phyloP scores from a whole-genome alignment of 371 early-diverging fungal species.

The Choanephora cucurbitarum region DNA sequence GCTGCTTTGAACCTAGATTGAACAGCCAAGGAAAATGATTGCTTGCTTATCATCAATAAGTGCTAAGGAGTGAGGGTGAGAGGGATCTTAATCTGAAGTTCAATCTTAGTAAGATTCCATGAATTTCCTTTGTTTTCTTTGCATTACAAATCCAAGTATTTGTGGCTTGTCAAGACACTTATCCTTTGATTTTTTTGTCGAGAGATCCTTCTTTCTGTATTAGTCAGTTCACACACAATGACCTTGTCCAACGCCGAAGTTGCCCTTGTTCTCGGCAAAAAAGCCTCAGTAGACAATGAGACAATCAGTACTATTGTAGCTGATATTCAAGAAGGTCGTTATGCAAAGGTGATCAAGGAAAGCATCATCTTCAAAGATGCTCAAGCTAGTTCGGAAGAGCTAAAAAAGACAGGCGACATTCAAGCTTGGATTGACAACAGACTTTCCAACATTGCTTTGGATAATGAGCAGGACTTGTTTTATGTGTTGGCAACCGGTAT shows the following conservation, averaged over 20 bases:
- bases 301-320: constrained; percentile 1
- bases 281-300: not conserved
- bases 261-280: constrained; percentile 13
- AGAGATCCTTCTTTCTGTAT: too few relatives aligned
- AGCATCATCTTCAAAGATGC: constrained; percentile 30
- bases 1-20: too few relatives aligned
- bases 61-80: too few relatives aligned
- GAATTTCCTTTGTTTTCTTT: not conserved
- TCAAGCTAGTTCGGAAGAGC: constrained; percentile 5
- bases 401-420: constrained; percentile 23
- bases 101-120: not conserved
- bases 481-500: constrained; percentile 52
- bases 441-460: constrained; percentile 9
- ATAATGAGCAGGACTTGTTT: constrained; percentile 15
- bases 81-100: too few relatives aligned
- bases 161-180: not conserved
- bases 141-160: not conserved
- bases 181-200: too few relatives aligned
- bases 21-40: too few relatives aligned
- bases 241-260: constrained; percentile 21
- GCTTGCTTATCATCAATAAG: too few relatives aligned
- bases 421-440: constrained; percentile 26
- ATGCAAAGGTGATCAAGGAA: constrained; percentile 31
- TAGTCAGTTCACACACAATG: constrained; percentile 18
- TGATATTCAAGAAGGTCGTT: constrained; percentile 35